Percentiles rank a stretch among this genome's conserved stretches.
Evolutionary conservation across 2,329 filamentous ascomycete genomes (phyloP).

Genomic region (Calonectria henricotiae): DNA sequence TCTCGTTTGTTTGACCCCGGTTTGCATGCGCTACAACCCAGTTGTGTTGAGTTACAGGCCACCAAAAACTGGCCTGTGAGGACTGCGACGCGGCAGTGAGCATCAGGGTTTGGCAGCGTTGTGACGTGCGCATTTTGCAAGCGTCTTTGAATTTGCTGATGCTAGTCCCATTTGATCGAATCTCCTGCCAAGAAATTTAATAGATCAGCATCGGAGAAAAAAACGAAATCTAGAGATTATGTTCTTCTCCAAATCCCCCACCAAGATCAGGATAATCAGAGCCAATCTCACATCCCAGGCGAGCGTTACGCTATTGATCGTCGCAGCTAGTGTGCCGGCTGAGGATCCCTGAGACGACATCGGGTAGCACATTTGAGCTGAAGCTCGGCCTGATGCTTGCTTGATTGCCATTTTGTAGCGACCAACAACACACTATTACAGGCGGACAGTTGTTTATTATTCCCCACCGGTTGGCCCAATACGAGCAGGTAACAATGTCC

Average conservation of each 20-base stretch:
- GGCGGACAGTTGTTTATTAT: slow-evolving; percentile 5
- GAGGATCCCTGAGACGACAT: slow-evolving; percentile 9
- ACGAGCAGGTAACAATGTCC: slow-evolving; percentile 33
- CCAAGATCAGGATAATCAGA: slow-evolving; percentile 17
- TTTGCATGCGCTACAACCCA: neutral
- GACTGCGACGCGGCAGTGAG: neutral
- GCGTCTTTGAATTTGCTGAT: neutral
- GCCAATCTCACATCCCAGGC: slow-evolving; percentile 15
- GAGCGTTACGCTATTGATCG: slow-evolving; percentile 13
- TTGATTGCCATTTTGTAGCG: slow-evolving; percentile 2
- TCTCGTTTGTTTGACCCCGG: too few relatives aligned
- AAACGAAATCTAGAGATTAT: neutral
- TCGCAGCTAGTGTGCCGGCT: neutral
- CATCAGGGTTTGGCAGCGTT: neutral
- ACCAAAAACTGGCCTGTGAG: neutral
- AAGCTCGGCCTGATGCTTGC: slow-evolving; percentile 11
- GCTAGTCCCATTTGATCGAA: neutral
- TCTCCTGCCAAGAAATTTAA: neutral
- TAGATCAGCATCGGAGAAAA: neutral
- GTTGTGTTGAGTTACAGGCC: neutral
- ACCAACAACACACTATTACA: neutral
- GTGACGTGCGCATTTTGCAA: neutral
- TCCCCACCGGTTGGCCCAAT: slow-evolving; percentile 31
- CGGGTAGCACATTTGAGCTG: slow-evolving; percentile 3
- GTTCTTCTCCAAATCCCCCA: neutral